phyloP scores from a whole-genome alignment of 495 filamentous ascomycete species.

The Cercophora samala region DNA sequence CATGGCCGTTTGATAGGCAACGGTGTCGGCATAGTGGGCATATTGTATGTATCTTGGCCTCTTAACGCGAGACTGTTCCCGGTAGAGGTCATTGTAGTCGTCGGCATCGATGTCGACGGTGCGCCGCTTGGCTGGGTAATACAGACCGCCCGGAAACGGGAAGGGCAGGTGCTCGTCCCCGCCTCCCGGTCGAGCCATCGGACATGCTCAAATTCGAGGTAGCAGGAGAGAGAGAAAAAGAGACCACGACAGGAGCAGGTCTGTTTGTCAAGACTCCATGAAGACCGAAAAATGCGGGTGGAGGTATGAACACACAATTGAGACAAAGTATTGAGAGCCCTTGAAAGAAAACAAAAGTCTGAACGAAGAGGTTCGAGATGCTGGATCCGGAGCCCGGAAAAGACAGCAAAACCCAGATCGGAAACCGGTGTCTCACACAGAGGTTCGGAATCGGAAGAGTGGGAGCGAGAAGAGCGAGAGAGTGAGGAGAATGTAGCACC shows the following conservation, averaged over 20 bases:
- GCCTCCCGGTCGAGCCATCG: slow-evolving; percentile 36
- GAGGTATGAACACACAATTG: neutral
- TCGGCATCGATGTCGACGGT: slow-evolving; percentile 15
- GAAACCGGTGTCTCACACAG: slow-evolving; percentile 4
- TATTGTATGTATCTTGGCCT: slow-evolving; percentile 23
- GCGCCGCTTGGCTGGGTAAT: slow-evolving; percentile 30
- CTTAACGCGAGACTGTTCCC: slow-evolving; percentile 18
- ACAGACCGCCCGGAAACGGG: slow-evolving; percentile 16
- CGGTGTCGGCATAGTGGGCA: slow-evolving; percentile 13
- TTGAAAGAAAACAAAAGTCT: neutral
- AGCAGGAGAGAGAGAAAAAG: neutral
- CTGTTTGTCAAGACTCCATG: neutral
- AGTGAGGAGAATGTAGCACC: neutral
- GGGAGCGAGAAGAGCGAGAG: slow-evolving; percentile 1
- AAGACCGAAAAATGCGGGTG: neutral
- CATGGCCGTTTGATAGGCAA: slow-evolving; percentile 22
- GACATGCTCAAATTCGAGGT: slow-evolving; percentile 29
- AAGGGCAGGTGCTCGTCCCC: slow-evolving; percentile 32
- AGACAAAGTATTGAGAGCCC: neutral
- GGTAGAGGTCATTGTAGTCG: slow-evolving; percentile 21
- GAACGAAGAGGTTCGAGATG: neutral
- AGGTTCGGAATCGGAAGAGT: slow-evolving; percentile 4
- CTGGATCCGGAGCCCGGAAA: neutral
- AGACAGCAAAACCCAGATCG: neutral
- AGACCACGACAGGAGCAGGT: neutral